Base-by-base conservation (phyloP, 2,329 filamentous ascomycete species). In the Fusarium sp. region DNA sequence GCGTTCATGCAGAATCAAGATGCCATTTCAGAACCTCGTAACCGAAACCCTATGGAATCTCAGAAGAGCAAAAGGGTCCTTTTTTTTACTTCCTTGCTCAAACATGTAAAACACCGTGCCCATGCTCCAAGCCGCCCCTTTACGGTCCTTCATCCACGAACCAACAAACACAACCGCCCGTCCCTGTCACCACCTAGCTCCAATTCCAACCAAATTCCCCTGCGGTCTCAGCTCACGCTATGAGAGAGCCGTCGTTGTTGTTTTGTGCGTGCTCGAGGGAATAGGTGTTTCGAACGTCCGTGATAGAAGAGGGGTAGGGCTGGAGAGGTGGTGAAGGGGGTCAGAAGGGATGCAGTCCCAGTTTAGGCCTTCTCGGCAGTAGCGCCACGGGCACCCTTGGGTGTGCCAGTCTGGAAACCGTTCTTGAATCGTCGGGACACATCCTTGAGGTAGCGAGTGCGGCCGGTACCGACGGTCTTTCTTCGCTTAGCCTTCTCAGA, bases 401-500 rank as follows among this genome's bases (percentile, higher is more conserved):
- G 94, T 78, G 88, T 84, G 82, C 96, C 96, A 77, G 86, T 90
- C 88, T 93, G 95, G 93, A 99, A 99, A 79, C 94, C 94, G 87
- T 99, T 99, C 89, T 92, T 94, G 91, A 97, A 97, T 86, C 90
- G 90, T 84, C 96, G 92, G 82, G 94, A 88, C 82, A 99, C 91
- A 80, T 88, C 89, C 90, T 97, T 97, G 83, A 99, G 90, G 87
- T 94, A 93, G 83, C 94, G 91, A 91, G 94, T 96, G 85, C 96
- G 93, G 84, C 96, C 96, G 82, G 94, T 95, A 80, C 96, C 96
- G 83, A 93, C 95, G 82, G 95, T 98, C 94, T 98, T 98, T 92
- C 96, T 97, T 85, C 96, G 90, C 94, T 98, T 98, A 80, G 94
- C 95, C 93, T 99, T 99, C 91, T 98, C 95, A 85, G 93, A 90